Evolutionary conservation across 257 asterid species (phyloP).

Genomic region (Coffea eugenioides): DNA sequence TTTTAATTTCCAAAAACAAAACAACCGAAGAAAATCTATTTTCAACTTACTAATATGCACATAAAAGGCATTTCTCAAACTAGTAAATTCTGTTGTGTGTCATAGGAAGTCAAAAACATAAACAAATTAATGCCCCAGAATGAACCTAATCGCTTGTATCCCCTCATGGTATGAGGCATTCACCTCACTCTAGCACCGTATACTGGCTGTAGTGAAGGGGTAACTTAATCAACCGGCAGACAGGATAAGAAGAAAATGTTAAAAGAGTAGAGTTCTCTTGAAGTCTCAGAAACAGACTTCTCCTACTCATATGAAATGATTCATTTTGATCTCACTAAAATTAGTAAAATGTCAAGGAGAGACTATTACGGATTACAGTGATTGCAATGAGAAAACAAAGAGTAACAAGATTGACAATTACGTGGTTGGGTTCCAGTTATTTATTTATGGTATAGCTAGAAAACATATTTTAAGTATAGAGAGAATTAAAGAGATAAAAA

Average conservation of each 20-base stretch:
- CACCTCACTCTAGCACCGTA: too few species aligned
- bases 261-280: background rate
- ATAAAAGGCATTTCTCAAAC: too few species aligned
- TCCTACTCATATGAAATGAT: background rate
- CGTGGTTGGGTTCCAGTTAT: background rate
- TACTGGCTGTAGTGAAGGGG: too few species aligned
- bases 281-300: background rate
- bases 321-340: background rate
- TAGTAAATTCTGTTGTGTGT: too few species aligned
- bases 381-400: background rate
- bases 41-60: too few species aligned
- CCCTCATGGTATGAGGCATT: too few species aligned
- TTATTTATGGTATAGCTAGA: background rate
- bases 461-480: background rate
- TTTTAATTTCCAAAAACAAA: background rate
- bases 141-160: too few species aligned
- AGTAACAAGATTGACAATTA: background rate
- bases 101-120: too few species aligned
- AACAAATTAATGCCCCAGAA: too few species aligned
- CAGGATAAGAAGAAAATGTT: background rate
- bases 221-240: too few species aligned
- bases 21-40: background rate
- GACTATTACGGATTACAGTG: background rate
- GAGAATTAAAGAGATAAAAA: background rate
- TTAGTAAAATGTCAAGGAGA: background rate